A percentile compares a stretch with the other conserved stretches of the same genome.
phyloP scores from a whole-genome alignment of 225 moss, liverwort and hornwort genomes.

The Bryum argenteum region DNA sequence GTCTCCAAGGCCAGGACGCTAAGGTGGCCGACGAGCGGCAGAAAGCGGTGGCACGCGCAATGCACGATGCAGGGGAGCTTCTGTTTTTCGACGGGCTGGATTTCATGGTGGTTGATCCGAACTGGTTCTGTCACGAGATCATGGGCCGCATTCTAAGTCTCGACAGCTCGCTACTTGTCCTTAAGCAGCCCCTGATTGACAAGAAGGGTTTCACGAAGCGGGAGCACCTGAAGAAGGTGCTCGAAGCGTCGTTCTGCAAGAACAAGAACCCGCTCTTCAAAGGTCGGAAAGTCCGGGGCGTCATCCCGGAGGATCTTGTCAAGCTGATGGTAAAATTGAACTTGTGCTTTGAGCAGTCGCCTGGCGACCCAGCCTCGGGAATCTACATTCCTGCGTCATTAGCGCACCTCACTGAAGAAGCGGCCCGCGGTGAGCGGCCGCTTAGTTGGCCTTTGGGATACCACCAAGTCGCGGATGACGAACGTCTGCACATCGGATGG shows the following conservation, averaged over 20 bases:
- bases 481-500: constrained; percentile 56
- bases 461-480: constrained; percentile 17
- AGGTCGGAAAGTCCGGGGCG: constrained; percentile 54
- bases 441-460: constrained; percentile 56
- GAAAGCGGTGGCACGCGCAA: constrained; percentile 60
- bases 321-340: constrained; percentile 76
- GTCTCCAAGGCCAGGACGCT: constrained; percentile 52
- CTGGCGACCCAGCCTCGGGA: constrained; percentile 42
- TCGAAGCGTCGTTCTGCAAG: constrained; percentile 59
- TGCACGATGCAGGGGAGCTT: constrained; percentile 77
- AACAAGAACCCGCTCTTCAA: constrained; percentile 60
- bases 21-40: constrained; percentile 51
- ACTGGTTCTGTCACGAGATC: constrained; percentile 80
- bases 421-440: constrained; percentile 34
- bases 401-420: constrained; percentile 40
- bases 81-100: constrained; percentile 54
- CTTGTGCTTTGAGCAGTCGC: constrained; percentile 59
- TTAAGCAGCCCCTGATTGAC: constrained; percentile 48
- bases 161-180: constrained; percentile 52
- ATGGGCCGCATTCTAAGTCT: constrained; percentile 63
- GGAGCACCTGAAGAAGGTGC: constrained; percentile 49
- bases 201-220: constrained; percentile 56
- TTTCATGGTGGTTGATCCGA: constrained; percentile 74
- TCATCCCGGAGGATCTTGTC: constrained; percentile 64
- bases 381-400: constrained; percentile 69